Percentiles rank a stretch among this genome's conserved stretches.
phyloP scores from a whole-genome alignment of 2,329 filamentous ascomycete genomes.

The Cryphonectria carpinicola region DNA sequence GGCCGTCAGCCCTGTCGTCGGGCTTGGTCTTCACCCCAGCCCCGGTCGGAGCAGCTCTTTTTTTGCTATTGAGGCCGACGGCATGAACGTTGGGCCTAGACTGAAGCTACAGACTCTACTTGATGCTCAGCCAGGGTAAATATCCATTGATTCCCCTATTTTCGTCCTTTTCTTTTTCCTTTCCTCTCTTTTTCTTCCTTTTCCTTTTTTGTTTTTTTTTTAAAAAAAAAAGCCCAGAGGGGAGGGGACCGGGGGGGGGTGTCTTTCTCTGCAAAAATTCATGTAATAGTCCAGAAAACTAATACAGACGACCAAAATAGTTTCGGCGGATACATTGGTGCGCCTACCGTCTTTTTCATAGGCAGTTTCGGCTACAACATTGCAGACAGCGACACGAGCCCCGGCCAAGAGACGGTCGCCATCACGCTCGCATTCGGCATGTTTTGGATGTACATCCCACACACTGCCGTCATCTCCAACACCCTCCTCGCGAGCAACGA shows the following conservation, averaged over 20 bases:
- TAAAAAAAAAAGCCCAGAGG: no score
- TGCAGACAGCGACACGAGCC: slow-evolving; percentile 29
- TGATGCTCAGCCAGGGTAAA: slow-evolving; percentile 16
- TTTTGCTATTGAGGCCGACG: background rate
- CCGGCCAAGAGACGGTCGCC: slow-evolving; percentile 31
- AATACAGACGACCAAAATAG: background rate
- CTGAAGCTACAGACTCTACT: slow-evolving; percentile 11
- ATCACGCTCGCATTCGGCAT: slow-evolving; percentile 16
- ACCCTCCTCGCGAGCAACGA: slow-evolving; percentile 37
- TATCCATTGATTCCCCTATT: background rate
- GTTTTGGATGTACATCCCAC: slow-evolving; percentile 34
- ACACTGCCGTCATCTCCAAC: slow-evolving; percentile 35
- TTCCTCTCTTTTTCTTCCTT: background rate
- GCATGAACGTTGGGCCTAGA: background rate
- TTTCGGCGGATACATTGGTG: slow-evolving; percentile 35
- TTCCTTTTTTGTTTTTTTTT: background rate
- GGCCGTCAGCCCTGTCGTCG: background rate
- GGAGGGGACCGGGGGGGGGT: no score
- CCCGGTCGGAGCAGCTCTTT: background rate
- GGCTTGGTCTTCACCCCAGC: background rate
- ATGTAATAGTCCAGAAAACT: background rate
- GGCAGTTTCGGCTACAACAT: slow-evolving; percentile 35
- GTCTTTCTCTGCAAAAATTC: no score
- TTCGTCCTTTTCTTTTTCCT: background rate
- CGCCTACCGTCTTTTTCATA: slow-evolving; percentile 36